Evolutionary conservation across 2,329 filamentous ascomycete species (phyloP), one percentile per base, ranked within the genome.

Genomic region (Penicillium frequentans): DNA sequence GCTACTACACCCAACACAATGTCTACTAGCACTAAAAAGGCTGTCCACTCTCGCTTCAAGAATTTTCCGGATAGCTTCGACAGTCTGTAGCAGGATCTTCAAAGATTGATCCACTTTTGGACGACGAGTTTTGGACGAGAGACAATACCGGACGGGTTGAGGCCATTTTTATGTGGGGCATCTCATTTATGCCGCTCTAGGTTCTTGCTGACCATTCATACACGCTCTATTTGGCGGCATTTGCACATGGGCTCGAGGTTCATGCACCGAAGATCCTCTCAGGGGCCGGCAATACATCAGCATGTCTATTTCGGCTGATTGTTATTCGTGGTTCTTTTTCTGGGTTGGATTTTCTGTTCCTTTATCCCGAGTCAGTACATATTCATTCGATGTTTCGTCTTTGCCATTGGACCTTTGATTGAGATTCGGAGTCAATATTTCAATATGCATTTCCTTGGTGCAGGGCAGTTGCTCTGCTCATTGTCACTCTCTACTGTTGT

Each of bases 391-490:
- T 24, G 23, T 27, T 42, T 23, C 11, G 1, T 23, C 10, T 21
- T 42, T 11, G 4, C 19, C 21, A 42, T 42, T 23, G 10, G 0
- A 23, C 4, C 19, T 23, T 23, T 13, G 10, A 13, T 42, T 23
- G 11, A 3, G 19, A 35, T 31, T n/a, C 5, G 2, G n/a, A 21
- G 9, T 46, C 24, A 26, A 16, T 48, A 11, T 14, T 44, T 46
- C 37, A 59, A 16, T 2, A 64, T 64, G 62, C 57, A 55, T 24
- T 29, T 63, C n/a, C 42, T 54, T 13, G 47, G 26, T 14, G 7
- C 43, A 29, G 49, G 42, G n/a, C 50, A 56, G 13, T 23, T 62
- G 42, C 35, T 62, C 37, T 63, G 52, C 45, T 55, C 47, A 44
- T 45, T 60, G 4, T 56, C 61, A 8, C 52, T 64, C 3, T 29